Evolutionary conservation across 192 early-diverging fungal genomes (phyloP).

Genomic region (Phycomyces blakesleeanus): DNA sequence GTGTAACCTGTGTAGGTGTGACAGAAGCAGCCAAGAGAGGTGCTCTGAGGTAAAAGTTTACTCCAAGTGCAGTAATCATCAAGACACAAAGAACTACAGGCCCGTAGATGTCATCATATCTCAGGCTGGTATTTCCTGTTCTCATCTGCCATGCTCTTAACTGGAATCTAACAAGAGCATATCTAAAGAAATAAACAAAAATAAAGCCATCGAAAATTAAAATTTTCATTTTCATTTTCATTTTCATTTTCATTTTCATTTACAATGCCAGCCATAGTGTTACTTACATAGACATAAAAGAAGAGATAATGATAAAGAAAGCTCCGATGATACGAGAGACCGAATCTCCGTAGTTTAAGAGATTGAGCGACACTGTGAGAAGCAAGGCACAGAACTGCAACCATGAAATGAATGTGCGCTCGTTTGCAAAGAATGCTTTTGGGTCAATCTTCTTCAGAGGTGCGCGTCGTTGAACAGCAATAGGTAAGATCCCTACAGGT

Average conservation of each 20-base stretch:
- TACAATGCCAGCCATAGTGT: constrained; percentile 24
- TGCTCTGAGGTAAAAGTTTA: constrained; percentile 34
- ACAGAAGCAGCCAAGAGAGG: constrained; percentile 4
- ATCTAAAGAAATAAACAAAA: constrained; percentile 16
- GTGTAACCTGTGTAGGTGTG: not conserved
- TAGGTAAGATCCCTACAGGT: not conserved
- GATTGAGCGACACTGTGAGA: constrained; percentile 67
- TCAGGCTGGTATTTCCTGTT: constrained; percentile 7
- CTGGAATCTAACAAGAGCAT: constrained; percentile 30
- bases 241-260: not conserved
- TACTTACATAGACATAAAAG: constrained; percentile 69
- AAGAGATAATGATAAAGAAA: constrained; percentile 69
- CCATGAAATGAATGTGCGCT: constrained; percentile 85
- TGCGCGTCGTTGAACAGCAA: not conserved
- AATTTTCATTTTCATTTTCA: not conserved
- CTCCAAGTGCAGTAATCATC: constrained; percentile 21
- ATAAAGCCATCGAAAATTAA: not conserved
- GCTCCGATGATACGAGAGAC: constrained; percentile 55
- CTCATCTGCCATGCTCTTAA: constrained; percentile 27
- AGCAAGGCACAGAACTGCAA: constrained; percentile 73
- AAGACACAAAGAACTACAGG: constrained; percentile 31
- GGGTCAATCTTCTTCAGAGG: constrained; percentile 68
- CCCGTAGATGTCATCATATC: constrained; percentile 34
- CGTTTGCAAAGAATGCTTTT: constrained; percentile 87
- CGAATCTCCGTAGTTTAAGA: constrained; percentile 71